Evolutionary conservation across 768 basidiomycete genomes (phyloP).

Genomic region (Lyophyllum decastes): DNA sequence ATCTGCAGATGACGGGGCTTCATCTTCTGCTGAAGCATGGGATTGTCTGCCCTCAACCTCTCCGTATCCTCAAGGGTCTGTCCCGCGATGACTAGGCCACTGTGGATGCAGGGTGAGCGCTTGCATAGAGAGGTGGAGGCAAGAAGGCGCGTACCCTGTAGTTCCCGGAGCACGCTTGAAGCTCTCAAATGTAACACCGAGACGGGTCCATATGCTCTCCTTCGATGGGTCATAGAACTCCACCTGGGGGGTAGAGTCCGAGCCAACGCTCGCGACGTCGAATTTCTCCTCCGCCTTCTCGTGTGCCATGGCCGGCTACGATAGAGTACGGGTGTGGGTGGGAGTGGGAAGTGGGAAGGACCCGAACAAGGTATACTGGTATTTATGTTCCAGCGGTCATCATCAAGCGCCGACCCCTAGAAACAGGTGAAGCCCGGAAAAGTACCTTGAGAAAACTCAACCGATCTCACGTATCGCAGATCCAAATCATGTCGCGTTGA

Average conservation of each 20-base stretch:
- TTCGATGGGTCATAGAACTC: conserved; percentile 50
- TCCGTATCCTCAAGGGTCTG: conserved; percentile 36
- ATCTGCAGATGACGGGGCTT: conserved; percentile 47
- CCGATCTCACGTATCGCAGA: conserved; percentile 2
- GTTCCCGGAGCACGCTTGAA: conserved; percentile 49
- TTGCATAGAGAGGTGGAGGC: neutral
- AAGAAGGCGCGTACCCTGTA: conserved; percentile 38
- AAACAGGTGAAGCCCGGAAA: conserved; percentile 5
- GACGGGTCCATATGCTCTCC: conserved; percentile 44
- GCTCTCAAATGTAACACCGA: conserved; percentile 42
- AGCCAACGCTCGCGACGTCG: conserved; percentile 32
- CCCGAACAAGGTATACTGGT: neutral
- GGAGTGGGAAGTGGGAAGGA: conserved; percentile 1
- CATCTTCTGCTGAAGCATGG: conserved; percentile 51
- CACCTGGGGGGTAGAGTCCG: conserved; percentile 24
- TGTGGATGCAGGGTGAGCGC: conserved; percentile 14
- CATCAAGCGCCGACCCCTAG: conserved; percentile 6
- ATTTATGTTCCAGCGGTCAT: conserved; percentile 10
- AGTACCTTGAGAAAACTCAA: conserved; percentile 4
- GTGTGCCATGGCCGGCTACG: conserved; percentile 21
- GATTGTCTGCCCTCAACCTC: conserved; percentile 37
- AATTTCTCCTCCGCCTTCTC: conserved; percentile 35
- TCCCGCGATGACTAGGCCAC: conserved; percentile 40
- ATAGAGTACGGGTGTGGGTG: conserved; percentile 6
- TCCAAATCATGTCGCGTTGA: neutral